phyloP scores from a whole-genome alignment of 805 yeast genomes.

The Diddensiella santjacobensis region DNA sequence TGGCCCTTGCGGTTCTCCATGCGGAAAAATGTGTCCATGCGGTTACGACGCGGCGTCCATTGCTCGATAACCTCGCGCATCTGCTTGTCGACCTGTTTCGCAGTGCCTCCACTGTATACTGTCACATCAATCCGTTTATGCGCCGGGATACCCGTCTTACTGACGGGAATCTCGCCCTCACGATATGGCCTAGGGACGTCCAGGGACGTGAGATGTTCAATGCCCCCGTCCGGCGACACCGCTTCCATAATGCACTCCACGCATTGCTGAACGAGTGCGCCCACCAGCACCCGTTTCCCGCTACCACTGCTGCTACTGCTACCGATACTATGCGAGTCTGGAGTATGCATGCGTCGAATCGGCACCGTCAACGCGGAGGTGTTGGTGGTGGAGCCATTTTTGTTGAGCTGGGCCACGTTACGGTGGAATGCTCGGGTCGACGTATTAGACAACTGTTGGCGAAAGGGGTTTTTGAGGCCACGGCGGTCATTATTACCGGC shows the following conservation, averaged over 20 bases:
- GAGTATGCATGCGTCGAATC: too few species aligned
- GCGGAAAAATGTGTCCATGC: conserved; percentile 21
- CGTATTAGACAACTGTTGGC: conserved; percentile 5
- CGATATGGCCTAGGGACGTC: conserved; percentile 1
- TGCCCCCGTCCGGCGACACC: conserved; percentile 5
- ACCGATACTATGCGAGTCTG: background rate
- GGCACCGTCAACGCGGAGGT: background rate
- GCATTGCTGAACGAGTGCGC: conserved; percentile 4
- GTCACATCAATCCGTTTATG: conserved; percentile 1
- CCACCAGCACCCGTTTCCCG: background rate
- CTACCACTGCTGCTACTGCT: background rate
- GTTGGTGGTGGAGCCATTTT: background rate
- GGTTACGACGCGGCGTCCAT: conserved; percentile 19
- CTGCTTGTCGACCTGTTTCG: background rate
- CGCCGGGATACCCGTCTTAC: conserved; percentile 2
- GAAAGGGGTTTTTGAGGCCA: conserved; percentile 5
- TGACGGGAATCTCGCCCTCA: conserved; percentile 5
- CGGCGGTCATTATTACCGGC: background rate
- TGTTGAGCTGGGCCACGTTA: background rate
- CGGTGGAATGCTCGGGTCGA: conserved; percentile 1
- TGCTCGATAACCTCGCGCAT: conserved; percentile 15
- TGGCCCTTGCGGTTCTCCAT: conserved; percentile 18
- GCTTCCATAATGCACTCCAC: conserved; percentile 4
- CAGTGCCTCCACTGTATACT: background rate
- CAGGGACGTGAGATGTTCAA: background rate